Conservation (phyloP, 345 rosid genomes). For the Hirschfeldia incana region DNA sequence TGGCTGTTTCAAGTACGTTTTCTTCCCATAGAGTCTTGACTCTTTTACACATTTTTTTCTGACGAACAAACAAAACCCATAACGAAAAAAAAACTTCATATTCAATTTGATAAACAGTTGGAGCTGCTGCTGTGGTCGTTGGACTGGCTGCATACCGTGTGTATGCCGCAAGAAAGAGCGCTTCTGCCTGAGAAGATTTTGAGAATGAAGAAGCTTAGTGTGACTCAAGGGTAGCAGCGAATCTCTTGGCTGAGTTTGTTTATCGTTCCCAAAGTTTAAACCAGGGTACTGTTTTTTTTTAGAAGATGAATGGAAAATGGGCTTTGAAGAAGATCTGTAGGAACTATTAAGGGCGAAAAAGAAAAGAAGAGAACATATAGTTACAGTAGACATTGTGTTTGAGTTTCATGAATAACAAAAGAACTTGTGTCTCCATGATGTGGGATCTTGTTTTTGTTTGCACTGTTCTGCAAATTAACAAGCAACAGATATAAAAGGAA, state of each 20-base stretch:
- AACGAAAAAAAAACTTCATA: background rate
- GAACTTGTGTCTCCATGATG: background rate
- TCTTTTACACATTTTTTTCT: slow-evolving; percentile 2
- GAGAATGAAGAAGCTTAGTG: background rate
- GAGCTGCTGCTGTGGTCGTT: slow-evolving; percentile 86
- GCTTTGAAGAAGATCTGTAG: slow-evolving; percentile 25
- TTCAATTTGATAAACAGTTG: slow-evolving; percentile 50
- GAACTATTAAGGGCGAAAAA: slow-evolving; percentile 5
- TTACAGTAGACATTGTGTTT: slow-evolving; percentile 28
- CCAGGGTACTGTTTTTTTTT: slow-evolving; percentile 6
- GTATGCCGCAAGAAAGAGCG: slow-evolving; percentile 72
- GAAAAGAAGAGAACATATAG: slow-evolving; percentile 5
- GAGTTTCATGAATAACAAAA: slow-evolving; percentile 27
- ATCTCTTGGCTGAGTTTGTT: slow-evolving; percentile 28
- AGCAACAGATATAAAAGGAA: too few species aligned
- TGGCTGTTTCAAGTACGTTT: slow-evolving; percentile 83
- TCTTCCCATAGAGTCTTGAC: background rate
- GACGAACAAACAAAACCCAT: background rate
- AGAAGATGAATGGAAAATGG: slow-evolving; percentile 26
- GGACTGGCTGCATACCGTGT: slow-evolving; percentile 95
- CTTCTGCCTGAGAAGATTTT: slow-evolving; percentile 52
- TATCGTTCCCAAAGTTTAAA: slow-evolving; percentile 8
- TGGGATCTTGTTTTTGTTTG: background rate
- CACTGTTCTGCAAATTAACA: background rate
- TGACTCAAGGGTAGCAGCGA: slow-evolving; percentile 1